Evolutionary conservation across 2,329 filamentous ascomycete species (phyloP).

Genomic region (Fusarium sambucinum): DNA sequence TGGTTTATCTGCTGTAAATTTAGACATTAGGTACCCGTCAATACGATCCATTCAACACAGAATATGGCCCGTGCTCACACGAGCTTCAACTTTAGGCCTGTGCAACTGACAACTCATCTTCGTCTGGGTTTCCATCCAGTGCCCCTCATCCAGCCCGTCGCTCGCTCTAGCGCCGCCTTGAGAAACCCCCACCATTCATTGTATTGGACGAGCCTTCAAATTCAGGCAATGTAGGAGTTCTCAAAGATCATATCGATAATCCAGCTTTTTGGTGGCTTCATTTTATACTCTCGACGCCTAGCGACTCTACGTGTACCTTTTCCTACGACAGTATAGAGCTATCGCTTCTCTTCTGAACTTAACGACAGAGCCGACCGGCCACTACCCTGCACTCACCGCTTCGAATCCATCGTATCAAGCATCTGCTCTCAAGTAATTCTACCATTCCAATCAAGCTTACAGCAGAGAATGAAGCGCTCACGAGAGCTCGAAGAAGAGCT

Average conservation of each 20-base stretch:
- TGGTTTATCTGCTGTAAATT: constrained; percentile 1
- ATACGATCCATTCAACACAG: constrained; percentile 3
- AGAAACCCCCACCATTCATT: constrained; percentile 29
- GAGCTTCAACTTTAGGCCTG: background rate
- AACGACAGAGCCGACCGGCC: constrained; percentile 6
- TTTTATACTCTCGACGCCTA: background rate
- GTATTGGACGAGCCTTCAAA: constrained; percentile 6
- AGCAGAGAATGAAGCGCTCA: constrained; percentile 70
- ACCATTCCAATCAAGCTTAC: constrained; percentile 48
- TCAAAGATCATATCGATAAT: background rate
- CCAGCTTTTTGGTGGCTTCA: background rate
- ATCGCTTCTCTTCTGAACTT: constrained; percentile 3
- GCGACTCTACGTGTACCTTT: background rate
- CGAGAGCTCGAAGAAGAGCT: constrained; percentile 67
- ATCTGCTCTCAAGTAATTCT: constrained; percentile 46
- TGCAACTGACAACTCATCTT: constrained; percentile 7
- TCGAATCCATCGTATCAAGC: constrained; percentile 11
- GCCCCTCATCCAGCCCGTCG: constrained; percentile 34
- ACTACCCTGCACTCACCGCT: constrained; percentile 43
- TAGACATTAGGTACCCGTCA: background rate
- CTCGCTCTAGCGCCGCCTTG: constrained; percentile 30
- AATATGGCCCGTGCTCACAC: constrained; percentile 26
- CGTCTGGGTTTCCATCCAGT: background rate
- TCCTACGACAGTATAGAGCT: background rate
- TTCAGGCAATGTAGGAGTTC: constrained; percentile 14